phyloP scores from a whole-genome alignment of 2,329 filamentous ascomycete species.

The Calonectria pseudoreteaudii region DNA sequence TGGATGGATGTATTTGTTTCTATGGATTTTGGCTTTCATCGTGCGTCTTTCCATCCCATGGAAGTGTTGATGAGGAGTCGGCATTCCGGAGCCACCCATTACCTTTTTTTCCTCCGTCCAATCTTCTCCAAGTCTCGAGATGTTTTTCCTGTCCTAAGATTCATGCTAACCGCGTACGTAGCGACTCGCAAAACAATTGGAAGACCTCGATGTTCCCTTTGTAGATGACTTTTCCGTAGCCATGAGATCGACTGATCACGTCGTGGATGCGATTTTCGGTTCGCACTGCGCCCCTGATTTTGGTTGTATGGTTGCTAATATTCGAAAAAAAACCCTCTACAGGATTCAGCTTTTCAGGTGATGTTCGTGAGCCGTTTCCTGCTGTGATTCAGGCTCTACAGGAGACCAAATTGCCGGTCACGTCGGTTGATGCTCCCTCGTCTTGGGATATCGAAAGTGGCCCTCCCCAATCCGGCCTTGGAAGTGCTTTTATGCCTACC shows the following conservation, averaged over 20 bases:
- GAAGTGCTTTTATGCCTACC: slow-evolving; percentile 82
- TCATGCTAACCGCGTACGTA: slow-evolving; percentile 55
- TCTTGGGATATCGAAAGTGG: slow-evolving; percentile 94
- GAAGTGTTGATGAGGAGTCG: slow-evolving; percentile 27
- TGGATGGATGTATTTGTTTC: slow-evolving; percentile 33
- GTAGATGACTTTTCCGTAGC: slow-evolving; percentile 80
- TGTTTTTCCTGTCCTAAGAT: slow-evolving; percentile 15
- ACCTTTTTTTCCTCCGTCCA: slow-evolving; percentile 5
- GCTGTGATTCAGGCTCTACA: slow-evolving; percentile 83
- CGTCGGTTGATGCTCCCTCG: slow-evolving; percentile 92
- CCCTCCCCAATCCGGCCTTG: slow-evolving; percentile 81
- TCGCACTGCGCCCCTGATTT: slow-evolving; percentile 39
- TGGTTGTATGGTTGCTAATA: slow-evolving; percentile 24
- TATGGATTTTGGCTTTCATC: slow-evolving; percentile 29
- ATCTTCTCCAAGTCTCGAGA: slow-evolving; percentile 5
- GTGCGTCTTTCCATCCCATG: slow-evolving; percentile 31
- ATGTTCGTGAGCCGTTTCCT: slow-evolving; percentile 92
- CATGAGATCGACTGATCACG: slow-evolving; percentile 77
- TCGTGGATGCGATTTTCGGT: slow-evolving; percentile 96
- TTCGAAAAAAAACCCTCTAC: not conserved
- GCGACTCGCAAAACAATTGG: slow-evolving; percentile 86
- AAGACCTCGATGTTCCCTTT: slow-evolving; percentile 86
- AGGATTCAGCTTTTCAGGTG: slow-evolving; percentile 93
- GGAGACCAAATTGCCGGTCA: slow-evolving; percentile 78
- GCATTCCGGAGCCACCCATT: slow-evolving; percentile 12